Evolutionary conservation across 176 grass and related monocot species (phyloP), one percentile per base, ranked within the genome.

Genomic region (Neostapfia colusana): DNA sequence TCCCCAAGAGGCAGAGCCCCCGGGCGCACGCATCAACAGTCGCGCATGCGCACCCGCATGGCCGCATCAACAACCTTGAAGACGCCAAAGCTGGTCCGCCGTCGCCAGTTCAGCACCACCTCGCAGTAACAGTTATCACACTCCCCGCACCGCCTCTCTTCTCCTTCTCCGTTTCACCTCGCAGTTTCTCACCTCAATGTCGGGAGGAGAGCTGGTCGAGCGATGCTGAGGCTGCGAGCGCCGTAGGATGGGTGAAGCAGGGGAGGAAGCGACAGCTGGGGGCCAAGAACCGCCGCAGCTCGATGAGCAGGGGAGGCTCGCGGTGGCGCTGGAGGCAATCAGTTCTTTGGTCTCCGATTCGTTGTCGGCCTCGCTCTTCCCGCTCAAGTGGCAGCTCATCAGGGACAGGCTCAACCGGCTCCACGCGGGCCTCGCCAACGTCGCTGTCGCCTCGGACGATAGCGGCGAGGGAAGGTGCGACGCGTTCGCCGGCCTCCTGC

Each of bases 361-460:
- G 4, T 72, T 88, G 64, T 84, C 87, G 27, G 80, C 80, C 7
- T 76, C 82, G 63, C 67, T 89, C 4, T 99, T 99, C 79, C 89
- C 89, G n/a, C 36, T 64, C 25, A 99, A 95, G 81, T 99, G 95
- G 95, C 83, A 91, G 46, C 81, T 79, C 23, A 76, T 92, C 84
- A 73, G 87, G 51, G 82, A 81, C 38, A 73, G 74, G 72, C 92
- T 99, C 70, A 84, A 88, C 55, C 89, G 89, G 31, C 85, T 99
- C 15, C 85, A 71, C 68, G 84, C 85, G 43, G 73, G 82, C 25
- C 80, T 99, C 48, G 70, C 65, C 18, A 81, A 80, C 75, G 75
- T 57, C 54, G 25, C 54, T 9, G 21, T 25, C 9, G 21, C 18
- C 51, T 0, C 51, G 7, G 17, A 43, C 36, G 62, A 37, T 20